Percentiles rank a stretch among this genome's conserved stretches.
phyloP scores from a whole-genome alignment of 108 stramenopile genomes.

The Stephanodiscus minutulus region DNA sequence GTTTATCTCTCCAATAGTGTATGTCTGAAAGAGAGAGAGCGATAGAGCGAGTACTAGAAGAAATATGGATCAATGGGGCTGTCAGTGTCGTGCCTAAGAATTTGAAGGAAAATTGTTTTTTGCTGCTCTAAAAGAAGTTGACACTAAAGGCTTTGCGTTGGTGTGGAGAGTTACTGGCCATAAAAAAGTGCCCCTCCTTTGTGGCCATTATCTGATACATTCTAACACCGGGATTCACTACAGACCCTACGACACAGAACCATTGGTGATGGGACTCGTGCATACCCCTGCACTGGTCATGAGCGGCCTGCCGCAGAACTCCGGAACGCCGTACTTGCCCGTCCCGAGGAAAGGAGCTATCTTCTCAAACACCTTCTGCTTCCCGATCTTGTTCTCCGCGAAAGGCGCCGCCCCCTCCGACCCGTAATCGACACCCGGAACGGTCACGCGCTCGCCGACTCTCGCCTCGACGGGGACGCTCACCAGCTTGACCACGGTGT shows the following conservation, averaged over 20 bases:
- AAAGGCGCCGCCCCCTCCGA: constrained; percentile 82
- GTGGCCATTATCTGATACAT: no score
- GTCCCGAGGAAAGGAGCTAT: constrained; percentile 92
- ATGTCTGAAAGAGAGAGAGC: no score
- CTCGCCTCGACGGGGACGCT: constrained; percentile 92
- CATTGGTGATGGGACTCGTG: constrained; percentile 82
- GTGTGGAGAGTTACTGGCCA: no score
- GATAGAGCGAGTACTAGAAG: no score
- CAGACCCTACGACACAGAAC: constrained; percentile 52
- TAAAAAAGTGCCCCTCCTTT: no score
- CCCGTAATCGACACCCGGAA: constrained; percentile 83
- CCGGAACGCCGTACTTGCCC: constrained; percentile 82
- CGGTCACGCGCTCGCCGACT: constrained; percentile 89
- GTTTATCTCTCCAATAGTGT: no score
- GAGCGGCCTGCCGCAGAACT: constrained; percentile 84
- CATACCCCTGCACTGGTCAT: constrained; percentile 89
- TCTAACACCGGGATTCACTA: no score
- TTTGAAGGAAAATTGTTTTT: no score
- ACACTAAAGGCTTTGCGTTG: no score
- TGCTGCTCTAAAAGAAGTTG: no score
- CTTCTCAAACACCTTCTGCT: constrained; percentile 98
- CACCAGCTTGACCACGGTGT: constrained; percentile 88
- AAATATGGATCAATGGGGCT: no score
- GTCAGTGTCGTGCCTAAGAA: no score
- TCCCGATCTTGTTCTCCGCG: constrained; percentile 92